Conservation (phyloP, 257 asterid genomes). For the Solanum paucissectum region DNA sequence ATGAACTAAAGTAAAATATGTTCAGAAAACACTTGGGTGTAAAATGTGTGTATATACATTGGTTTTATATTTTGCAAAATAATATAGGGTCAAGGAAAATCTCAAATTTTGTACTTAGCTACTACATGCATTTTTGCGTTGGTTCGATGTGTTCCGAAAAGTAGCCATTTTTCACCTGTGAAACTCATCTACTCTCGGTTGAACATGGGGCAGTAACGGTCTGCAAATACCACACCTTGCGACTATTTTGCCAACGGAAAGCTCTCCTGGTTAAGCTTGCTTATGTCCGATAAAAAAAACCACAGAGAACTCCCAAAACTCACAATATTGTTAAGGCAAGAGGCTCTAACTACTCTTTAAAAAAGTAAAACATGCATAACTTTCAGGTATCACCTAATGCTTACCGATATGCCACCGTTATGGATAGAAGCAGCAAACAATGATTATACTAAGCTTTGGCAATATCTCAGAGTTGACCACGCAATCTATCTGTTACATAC, state of each 20-base stretch:
- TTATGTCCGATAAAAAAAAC: neutral
- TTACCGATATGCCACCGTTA: neutral
- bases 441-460: neutral
- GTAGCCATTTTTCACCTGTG: neutral
- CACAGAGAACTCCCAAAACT: neutral
- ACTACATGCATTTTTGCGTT: neutral
- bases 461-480: neutral
- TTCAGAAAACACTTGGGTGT: neutral
- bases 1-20: neutral
- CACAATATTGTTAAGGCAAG: neutral
- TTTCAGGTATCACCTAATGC: neutral
- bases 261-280: neutral
- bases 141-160: too few species aligned
- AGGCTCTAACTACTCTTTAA: neutral
- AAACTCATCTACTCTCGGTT: neutral
- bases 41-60: neutral
- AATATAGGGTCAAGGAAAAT: neutral
- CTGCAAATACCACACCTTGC: neutral
- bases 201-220: neutral
- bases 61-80: neutral
- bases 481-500: neutral
- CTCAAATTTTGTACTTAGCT: neutral
- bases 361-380: neutral
- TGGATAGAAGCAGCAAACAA: neutral
- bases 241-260: neutral